These are phyloP conservation scores for Arachis monticola DNA, from an alignment of 331 rosid species.

Conservation along the genomic window DNA sequence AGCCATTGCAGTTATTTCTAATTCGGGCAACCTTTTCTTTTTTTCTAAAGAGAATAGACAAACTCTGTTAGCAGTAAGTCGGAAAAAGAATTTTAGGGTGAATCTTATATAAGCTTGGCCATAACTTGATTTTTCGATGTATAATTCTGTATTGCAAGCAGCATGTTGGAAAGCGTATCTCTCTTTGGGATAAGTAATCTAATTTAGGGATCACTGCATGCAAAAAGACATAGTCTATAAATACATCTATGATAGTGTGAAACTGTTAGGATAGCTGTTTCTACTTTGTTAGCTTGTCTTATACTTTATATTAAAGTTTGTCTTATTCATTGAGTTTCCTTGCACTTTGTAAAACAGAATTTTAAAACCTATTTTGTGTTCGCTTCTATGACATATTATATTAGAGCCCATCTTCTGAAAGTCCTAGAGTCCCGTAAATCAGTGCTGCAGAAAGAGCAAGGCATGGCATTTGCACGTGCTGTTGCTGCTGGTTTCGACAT, in stretches of 20 bases:
- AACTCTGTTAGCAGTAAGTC: conserved; percentile 1
- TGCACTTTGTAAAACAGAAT: conserved; percentile 31
- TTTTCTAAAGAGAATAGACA: not conserved
- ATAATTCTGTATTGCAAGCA: not conserved
- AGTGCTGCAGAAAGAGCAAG: conserved; percentile 97
- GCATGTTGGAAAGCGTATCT: not conserved
- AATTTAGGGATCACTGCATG: not conserved
- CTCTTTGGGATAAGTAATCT: not conserved
- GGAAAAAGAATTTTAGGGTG: not conserved
- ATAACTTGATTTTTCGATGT: not conserved
- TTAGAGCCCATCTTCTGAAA: conserved; percentile 91
- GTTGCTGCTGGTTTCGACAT: conserved; percentile 97
- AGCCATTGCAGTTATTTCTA: not conserved
- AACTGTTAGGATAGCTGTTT: conserved; percentile 26
- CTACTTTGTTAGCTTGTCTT: not conserved
- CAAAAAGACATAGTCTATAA: conserved; percentile 1
- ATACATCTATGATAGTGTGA: conserved; percentile 17
- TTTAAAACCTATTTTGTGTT: conserved; percentile 26
- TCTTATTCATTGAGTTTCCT: conserved; percentile 21
- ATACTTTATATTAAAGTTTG: conserved; percentile 10
- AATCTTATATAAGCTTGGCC: conserved; percentile 7
- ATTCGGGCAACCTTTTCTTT: not conserved
- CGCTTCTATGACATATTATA: conserved; percentile 37
- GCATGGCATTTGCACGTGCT: conserved; percentile 99
- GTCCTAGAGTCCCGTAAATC: conserved; percentile 91